These are phyloP conservation scores for Oropetium thomaeum DNA, from an alignment of 176 grass and related monocot species.

Conservation along the genomic window DNA sequence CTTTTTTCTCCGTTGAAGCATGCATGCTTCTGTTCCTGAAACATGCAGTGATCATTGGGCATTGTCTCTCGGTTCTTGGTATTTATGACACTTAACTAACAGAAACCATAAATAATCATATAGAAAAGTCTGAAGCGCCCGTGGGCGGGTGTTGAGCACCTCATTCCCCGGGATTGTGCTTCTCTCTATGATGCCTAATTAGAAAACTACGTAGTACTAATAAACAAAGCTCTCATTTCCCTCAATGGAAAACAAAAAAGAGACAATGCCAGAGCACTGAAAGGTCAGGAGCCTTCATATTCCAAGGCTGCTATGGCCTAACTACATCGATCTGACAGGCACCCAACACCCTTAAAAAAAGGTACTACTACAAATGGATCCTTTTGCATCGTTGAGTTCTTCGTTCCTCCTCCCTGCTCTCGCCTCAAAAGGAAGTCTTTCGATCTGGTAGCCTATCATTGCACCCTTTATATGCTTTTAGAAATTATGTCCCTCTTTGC, in stretches of 20 bases:
- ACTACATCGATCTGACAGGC: background rate
- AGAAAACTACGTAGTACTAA: too few species aligned
- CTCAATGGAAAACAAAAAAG: too few species aligned
- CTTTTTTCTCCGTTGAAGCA: too few species aligned
- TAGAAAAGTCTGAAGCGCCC: too few species aligned
- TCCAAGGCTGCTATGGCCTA: background rate
- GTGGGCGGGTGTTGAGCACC: too few species aligned
- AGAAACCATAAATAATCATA: too few species aligned
- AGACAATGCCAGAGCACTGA: background rate
- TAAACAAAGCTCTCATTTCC: background rate
- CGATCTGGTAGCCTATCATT: slow-evolving; percentile 10
- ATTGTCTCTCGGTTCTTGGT: too few species aligned
- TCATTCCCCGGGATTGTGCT: too few species aligned
- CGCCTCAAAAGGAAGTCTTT: background rate
- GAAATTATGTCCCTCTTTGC: slow-evolving; percentile 6
- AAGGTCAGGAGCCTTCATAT: background rate
- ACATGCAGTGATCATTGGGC: too few species aligned
- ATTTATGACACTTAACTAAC: too few species aligned
- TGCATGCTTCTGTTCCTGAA: too few species aligned
- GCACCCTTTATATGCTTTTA: background rate
- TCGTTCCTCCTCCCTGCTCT: background rate
- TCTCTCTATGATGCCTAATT: too few species aligned
- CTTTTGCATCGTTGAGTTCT: background rate
- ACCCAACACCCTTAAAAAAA: background rate
- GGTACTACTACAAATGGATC: background rate